phyloP scores from a whole-genome alignment of 352 stramenopile genomes.

The Blastocystis hominis region DNA sequence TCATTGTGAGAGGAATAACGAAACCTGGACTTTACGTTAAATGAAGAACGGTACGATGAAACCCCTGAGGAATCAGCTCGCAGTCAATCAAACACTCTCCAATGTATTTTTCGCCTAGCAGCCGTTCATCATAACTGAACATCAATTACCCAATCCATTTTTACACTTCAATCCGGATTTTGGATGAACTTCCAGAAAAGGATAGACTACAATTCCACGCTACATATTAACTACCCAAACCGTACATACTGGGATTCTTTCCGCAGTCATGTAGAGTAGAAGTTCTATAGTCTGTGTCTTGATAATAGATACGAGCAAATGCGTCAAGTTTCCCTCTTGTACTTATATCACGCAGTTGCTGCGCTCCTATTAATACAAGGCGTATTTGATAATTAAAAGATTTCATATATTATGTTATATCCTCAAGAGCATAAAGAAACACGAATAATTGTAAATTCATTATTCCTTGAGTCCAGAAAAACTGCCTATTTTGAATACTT shows the following conservation, averaged over 20 bases:
- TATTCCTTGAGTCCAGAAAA: neutral
- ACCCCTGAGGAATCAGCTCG: neutral
- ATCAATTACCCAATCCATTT: neutral
- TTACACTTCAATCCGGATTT: conserved; percentile 33
- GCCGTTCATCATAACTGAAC: neutral
- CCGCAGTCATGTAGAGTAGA: conserved; percentile 20
- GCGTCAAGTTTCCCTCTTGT: conserved; percentile 18
- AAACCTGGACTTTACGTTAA: neutral
- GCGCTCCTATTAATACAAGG: conserved; percentile 12
- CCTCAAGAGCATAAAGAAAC: neutral
- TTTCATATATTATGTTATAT: neutral
- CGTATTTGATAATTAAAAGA: neutral
- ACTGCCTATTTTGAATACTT: neutral
- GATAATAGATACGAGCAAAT: conserved; percentile 7
- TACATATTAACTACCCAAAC: neutral
- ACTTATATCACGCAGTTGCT: conserved; percentile 16
- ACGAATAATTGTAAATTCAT: neutral
- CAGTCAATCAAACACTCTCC: neutral
- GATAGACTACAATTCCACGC: conserved; percentile 11
- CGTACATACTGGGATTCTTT: conserved; percentile 2
- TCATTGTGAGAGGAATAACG: conserved; percentile 1
- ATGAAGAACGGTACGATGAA: neutral
- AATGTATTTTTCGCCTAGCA: conserved; percentile 21
- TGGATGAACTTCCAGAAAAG: neutral
- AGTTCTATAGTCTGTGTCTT: conserved; percentile 7